Percentiles rank a stretch among this genome's conserved stretches.
Evolutionary conservation across 495 filamentous ascomycete genomes (phyloP).

Genomic region (Glarea lozoyensis): DNA sequence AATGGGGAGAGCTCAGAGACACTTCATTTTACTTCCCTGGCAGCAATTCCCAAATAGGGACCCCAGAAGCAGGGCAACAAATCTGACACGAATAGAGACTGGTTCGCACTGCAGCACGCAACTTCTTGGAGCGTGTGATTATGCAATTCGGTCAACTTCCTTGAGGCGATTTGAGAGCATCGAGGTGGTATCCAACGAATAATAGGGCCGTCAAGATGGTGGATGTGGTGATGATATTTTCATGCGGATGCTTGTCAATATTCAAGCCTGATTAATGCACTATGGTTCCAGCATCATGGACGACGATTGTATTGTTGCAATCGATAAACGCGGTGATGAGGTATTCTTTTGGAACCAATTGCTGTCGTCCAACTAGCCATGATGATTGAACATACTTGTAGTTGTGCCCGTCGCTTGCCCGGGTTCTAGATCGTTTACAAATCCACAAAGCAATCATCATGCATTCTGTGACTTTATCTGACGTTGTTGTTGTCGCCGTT

Average conservation of each 20-base stretch:
- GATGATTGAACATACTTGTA: not conserved
- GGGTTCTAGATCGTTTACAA: not conserved
- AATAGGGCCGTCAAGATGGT: not conserved
- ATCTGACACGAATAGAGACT: not conserved
- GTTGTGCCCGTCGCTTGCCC: not conserved
- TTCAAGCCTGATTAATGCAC: not conserved
- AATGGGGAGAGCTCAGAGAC: not conserved
- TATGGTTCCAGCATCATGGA: not conserved
- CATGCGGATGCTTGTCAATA: constrained; percentile 5
- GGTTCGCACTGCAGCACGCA: not conserved
- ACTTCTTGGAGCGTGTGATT: constrained; percentile 2
- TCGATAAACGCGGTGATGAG: no score
- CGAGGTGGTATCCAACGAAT: not conserved
- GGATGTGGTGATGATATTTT: constrained; percentile 7
- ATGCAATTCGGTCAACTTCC: constrained; percentile 1
- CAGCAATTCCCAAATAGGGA: not conserved
- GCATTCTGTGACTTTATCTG: no score
- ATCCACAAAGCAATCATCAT: not conserved
- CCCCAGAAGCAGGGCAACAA: not conserved
- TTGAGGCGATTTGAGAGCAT: not conserved
- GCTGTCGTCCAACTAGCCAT: not conserved
- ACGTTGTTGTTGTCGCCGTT: no score
- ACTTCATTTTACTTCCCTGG: not conserved
- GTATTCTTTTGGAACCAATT: no score
- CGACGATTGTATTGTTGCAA: not conserved